Evolutionary conservation across 2,329 filamentous ascomycete species (phyloP), one percentile per base, ranked within the genome.

Genomic region (Alternaria sp.): DNA sequence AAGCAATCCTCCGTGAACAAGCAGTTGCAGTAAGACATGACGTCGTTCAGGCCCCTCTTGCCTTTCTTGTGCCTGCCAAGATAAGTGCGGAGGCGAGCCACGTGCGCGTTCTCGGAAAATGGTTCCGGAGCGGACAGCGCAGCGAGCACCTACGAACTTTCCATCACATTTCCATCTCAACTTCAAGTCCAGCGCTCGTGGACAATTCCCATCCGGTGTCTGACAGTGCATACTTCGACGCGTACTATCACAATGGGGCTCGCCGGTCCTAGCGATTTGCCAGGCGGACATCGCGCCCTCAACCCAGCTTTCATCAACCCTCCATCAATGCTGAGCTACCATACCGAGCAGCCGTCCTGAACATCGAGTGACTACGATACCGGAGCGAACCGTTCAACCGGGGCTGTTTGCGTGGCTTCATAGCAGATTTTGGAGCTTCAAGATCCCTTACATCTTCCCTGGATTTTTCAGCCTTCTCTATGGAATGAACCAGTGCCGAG

Each of bases 1-100:
- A 51, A 30, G 41, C 30, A 44, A 53, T 53, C 41, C 49, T 56
- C 43, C 25, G 27, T 52, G 5, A 38, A 40, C 9, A 34, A 36
- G 22, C 25, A 5, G 48, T 54, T 22, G 55, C 20, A 20, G 28
- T 52, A 3, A 16, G 16, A 10, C 53, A 67, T 70, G 67, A 70
- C 68, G 67, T 70, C n/a, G 16, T 28, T 27, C 6, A 20, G 25
- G 20, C 54, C 60, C 67, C 66, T 59, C 66, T 59, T 67, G 62
- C 63, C 49, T 28, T 44, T 57, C 44, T 28, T 49, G 62, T 60
- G 10, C 61, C 55, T 68, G 69, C 66, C 64, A 70, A 70, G 67
- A 53, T 18, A 25, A 16, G 12, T 48, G 59, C 50, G 56, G 57
- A 51, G 59, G 8, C 20, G 1, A n/a, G 9, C 18, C 46, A 50